Evolutionary conservation across 108 stramenopile species (phyloP), one percentile per base, ranked within the genome.

Genomic region (Pelagomonas calceolata): DNA sequence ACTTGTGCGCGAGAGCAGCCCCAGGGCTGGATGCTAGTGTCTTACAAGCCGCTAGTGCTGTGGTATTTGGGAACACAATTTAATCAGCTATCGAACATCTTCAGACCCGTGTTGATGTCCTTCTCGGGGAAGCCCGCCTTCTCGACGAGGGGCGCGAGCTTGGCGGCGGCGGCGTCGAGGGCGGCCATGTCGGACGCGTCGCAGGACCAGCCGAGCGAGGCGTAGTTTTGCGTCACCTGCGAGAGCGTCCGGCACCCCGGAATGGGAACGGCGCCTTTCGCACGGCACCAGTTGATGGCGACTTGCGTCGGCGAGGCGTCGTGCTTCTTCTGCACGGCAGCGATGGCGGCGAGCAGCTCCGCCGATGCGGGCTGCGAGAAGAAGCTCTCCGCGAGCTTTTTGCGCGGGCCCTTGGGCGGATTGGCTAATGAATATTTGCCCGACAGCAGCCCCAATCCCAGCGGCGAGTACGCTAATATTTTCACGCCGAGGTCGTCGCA

Each of bases 81-180:
- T 36, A 80, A 89, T 18, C 84, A 87, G 65, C n/a, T n/a, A n/a
- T 89, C 88, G 77, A 84, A 90, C 89, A 90, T 90, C 34, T 72
- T 75, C 69, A 87, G 66, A 0, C 84, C 82, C 32, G 85, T 86
- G 45, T 85, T 81, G 51, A 75, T 76, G 44, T 87, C 87, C 34
- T 78, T 32, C 21, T 76, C 72, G 26, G 89, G 84, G 73, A 90
- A 87, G 3, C 87, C 85, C 36, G 68, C 68, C 18, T 71, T 73
- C 60, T 66, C 63, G 12, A 80, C 77, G 64, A 83, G 84, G 31
- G 84, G 72, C 12, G 77, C 70, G 39, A 85, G 71, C 36, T 77
- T 82, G 9, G 70, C 30, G 5, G 87, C 76, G 32, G 79, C 84
- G 10, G 78, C 65, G 66, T 90, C 87, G 66, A 90, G 64, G 15